Base-by-base conservation (phyloP, 2,329 filamentous ascomycete species). In the Fusarium sterilihyphosum region DNA sequence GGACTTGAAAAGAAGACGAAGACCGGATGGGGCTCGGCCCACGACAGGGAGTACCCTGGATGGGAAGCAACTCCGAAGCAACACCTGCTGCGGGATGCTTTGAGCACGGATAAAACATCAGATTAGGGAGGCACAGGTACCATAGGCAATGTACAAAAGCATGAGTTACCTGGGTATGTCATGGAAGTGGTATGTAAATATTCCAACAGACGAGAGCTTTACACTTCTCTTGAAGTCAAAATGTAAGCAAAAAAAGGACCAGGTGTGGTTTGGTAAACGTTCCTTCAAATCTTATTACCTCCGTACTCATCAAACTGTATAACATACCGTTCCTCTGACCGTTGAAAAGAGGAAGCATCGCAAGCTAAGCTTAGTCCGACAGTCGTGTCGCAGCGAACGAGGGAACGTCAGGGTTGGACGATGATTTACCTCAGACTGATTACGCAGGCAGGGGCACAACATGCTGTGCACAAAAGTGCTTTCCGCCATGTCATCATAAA, bases 11-110 rank as follows among this genome's bases (percentile, higher is more conserved):
- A 71, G 63, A 47, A 44, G 43, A 57, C 53, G 54, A 47, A 67
- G 60, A 46, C 52, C 35, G 52, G 60, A 75, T 54, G 73, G 72
- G 61, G 65, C 73, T 62, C 47, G 65, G 37, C 43, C 49, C 57
- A 71, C 54, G 69, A 58, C 72, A 74, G 58, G 72, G 73, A 56
- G 41, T 59, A 70, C 58, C 70, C 73, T 50, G 67, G 73, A 65
- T 72, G 44, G 73, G 73, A 72, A 76, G 71, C 61, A 65, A 70
- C 59, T 76, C 73, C 73, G 73, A 71, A 46, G 73, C 73, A 74
- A 35, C 44, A 38, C 60, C 50, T 74, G 72, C 72, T 52, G 69
- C 71, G 64, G 59, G 63, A 74, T 69, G 50, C 67, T 69, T 72
- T 46, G 43, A 65, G 68, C 59, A 60, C 63, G 61, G 64, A 72